These are phyloP conservation scores for Thielaviopsis euricoi DNA, from an alignment of 2,329 filamentous ascomycete species.

Conservation along the genomic window DNA sequence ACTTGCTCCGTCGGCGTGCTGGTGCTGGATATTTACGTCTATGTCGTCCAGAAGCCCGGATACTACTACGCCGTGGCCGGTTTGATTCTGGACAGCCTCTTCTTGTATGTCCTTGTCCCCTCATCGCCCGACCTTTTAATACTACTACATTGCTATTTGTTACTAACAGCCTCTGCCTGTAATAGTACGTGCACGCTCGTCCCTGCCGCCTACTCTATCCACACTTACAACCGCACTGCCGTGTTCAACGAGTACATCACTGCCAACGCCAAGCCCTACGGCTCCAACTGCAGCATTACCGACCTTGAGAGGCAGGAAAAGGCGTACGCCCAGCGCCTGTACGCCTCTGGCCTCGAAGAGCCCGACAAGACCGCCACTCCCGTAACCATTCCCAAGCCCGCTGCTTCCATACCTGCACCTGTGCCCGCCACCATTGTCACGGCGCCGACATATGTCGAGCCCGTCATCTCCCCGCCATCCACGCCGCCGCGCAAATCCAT, in stretches of 20 bases:
- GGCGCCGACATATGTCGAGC: too few species aligned
- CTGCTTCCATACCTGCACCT: too few species aligned
- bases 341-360: too few species aligned
- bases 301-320: constrained; percentile 15
- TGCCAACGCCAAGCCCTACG: constrained; percentile 31
- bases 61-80: constrained; percentile 30
- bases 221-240: constrained; percentile 30
- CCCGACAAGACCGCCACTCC: neutral
- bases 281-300: constrained; percentile 20
- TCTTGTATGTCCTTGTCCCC: constrained; percentile 26
- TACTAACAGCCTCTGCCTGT: neutral
- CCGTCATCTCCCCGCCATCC: neutral
- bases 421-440: too few species aligned
- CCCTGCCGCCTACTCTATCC: constrained; percentile 29
- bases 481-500: constrained; percentile 1
- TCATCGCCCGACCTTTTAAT: too few species aligned
- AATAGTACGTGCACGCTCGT: constrained; percentile 26
- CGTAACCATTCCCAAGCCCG: too few species aligned
- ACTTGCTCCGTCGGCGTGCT: constrained; percentile 30
- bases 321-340: neutral
- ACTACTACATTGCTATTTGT: too few species aligned
- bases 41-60: constrained; percentile 26
- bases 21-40: constrained; percentile 35
- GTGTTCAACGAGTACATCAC: constrained; percentile 35
- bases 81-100: constrained; percentile 28